Percentiles rank a stretch among this genome's conserved stretches.
Evolutionary conservation across 495 filamentous ascomycete species (phyloP).

Genomic region (Penicillium parvum): DNA sequence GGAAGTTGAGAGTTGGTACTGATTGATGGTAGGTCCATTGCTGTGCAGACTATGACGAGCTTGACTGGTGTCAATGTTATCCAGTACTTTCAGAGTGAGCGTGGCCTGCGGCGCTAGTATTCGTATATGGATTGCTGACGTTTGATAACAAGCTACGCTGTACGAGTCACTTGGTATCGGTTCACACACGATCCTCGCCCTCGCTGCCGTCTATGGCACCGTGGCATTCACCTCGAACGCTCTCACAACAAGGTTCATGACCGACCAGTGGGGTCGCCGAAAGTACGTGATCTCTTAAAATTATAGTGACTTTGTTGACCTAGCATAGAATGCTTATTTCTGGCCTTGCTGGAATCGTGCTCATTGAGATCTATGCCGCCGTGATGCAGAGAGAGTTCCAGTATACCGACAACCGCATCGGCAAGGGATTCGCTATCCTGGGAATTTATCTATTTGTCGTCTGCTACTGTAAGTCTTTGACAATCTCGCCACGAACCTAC

Average conservation of each 20-base stretch:
- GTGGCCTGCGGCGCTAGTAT: too few relatives aligned
- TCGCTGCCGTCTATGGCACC: slow-evolving; percentile 55
- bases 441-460: slow-evolving; percentile 58
- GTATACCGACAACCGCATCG: slow-evolving; percentile 48
- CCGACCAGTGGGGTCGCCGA: slow-evolving; percentile 58
- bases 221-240: slow-evolving; percentile 50
- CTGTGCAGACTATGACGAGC: slow-evolving; percentile 55
- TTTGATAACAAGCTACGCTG: slow-evolving; percentile 35
- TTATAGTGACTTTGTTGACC: not conserved
- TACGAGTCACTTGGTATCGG: slow-evolving; percentile 55
- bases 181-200: slow-evolving; percentile 46
- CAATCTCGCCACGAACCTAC: not conserved
- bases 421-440: slow-evolving; percentile 58
- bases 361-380: slow-evolving; percentile 56
- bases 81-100: slow-evolving; percentile 52
- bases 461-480: slow-evolving; percentile 42
- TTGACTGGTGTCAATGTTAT: slow-evolving; percentile 56
- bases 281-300: slow-evolving; percentile 32
- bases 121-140: not conserved
- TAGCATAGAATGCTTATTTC: slow-evolving; percentile 47
- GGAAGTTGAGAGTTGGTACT: not conserved
- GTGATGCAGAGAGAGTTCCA: slow-evolving; percentile 57
- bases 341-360: slow-evolving; percentile 45
- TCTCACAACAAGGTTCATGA: slow-evolving; percentile 49
- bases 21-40: slow-evolving; percentile 39